A percentile compares a stretch with the other conserved stretches of the same genome.
phyloP scores from a whole-genome alignment of 441 rosid genomes.

The Omphalea diandra region DNA sequence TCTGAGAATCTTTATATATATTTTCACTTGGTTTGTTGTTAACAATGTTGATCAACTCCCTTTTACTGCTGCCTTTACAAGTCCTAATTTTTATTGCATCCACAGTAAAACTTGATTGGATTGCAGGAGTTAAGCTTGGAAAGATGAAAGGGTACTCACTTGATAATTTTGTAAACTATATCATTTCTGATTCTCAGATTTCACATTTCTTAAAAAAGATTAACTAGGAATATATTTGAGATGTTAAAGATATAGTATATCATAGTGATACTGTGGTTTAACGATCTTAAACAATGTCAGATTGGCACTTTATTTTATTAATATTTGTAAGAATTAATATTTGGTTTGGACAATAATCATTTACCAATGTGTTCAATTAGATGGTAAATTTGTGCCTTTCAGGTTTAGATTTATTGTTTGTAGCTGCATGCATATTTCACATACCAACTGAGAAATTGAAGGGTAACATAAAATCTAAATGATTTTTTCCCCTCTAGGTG shows the following conservation, averaged over 20 bases:
- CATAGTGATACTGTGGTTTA: not conserved
- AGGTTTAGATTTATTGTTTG: not conserved
- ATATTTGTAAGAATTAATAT: not conserved
- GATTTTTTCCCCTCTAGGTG: not conserved
- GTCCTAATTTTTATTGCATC: not conserved
- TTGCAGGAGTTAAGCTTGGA: not conserved
- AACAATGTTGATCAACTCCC: not conserved
- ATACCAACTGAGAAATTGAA: not conserved
- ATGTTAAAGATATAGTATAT: not conserved
- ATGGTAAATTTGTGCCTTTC: not conserved
- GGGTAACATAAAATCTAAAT: not conserved
- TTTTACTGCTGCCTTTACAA: not conserved
- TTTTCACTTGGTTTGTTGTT: not conserved
- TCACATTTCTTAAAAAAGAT: not conserved
- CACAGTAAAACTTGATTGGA: slow-evolving; percentile 5
- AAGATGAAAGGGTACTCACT: slow-evolving; percentile 15
- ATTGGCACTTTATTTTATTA: not conserved
- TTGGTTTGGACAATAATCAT: not conserved
- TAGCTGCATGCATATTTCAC: slow-evolving; percentile 2
- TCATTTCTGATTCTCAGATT: not conserved
- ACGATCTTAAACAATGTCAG: not conserved
- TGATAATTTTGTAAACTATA: not conserved
- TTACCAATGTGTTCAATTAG: not conserved
- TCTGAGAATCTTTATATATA: not conserved
- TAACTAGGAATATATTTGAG: not conserved